Percentiles rank a stretch among this genome's conserved stretches.
Evolutionary conservation across 805 yeast species (phyloP).

Genomic region (Nakazawaea holstii): DNA sequence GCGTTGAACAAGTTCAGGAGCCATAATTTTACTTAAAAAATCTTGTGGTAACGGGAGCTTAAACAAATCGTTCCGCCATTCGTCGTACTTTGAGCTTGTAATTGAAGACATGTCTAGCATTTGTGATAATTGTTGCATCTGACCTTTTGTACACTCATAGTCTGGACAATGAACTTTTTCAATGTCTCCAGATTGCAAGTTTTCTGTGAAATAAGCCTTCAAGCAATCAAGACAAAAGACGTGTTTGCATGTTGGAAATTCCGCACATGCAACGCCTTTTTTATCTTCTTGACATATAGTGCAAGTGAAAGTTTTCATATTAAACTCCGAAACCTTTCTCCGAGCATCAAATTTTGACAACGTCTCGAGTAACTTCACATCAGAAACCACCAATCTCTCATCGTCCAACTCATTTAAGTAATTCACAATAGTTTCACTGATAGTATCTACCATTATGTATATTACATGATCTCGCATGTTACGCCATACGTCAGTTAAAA

Average conservation of each 20-base stretch:
- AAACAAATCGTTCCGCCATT: slow-evolving; percentile 33
- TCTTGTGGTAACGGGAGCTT: slow-evolving; percentile 32
- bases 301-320: slow-evolving; percentile 37
- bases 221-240: slow-evolving; percentile 43
- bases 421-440: slow-evolving; percentile 20
- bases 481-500: slow-evolving; percentile 28
- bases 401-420: slow-evolving; percentile 14
- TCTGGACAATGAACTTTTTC: slow-evolving; percentile 55
- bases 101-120: slow-evolving; percentile 1
- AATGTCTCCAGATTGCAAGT: slow-evolving; percentile 43
- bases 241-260: slow-evolving; percentile 41
- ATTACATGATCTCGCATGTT: slow-evolving; percentile 32
- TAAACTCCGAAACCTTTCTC: slow-evolving; percentile 23
- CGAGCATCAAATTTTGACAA: slow-evolving; percentile 19
- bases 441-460: slow-evolving; percentile 36
- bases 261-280: slow-evolving; percentile 37
- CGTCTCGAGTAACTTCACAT: slow-evolving; percentile 8
- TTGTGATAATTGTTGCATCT: not conserved
- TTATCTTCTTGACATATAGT: slow-evolving; percentile 49
- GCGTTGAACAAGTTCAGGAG: slow-evolving; percentile 25
- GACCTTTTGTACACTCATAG: slow-evolving; percentile 35
- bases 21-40: slow-evolving; percentile 27
- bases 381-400: slow-evolving; percentile 3
- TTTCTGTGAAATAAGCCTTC: slow-evolving; percentile 31
- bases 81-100: slow-evolving; percentile 18